Base-by-base conservation (phyloP, 768 basidiomycete species). In the Pleurotus cornucopiae region DNA sequence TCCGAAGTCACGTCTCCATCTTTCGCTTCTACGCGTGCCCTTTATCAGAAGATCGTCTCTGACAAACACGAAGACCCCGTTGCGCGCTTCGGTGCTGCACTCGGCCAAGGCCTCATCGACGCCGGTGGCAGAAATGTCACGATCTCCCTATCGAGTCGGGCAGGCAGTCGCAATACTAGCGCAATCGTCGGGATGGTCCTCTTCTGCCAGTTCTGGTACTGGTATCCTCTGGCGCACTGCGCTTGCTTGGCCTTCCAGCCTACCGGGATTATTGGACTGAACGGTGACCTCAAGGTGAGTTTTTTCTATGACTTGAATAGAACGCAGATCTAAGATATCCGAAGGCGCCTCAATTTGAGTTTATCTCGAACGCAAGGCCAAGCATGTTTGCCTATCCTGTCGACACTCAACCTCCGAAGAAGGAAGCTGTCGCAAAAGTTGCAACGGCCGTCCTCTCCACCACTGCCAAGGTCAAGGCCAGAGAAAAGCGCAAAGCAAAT, bases 131-230 rank as follows among this genome's bases (percentile, higher is more conserved):
- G 96, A 46, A 99, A 99, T 66, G 93, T 90, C 53, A 97, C 95
- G 9, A 94, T 99, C 67, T 93, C 85, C 65, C 74, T 98, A 55
- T 90, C 94, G 68, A 97, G 93, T 67, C 85, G 91, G 58, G 93
- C 93, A 1, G 97, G 97, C 6, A 94, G 89, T 61, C 82, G 84
- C 61, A 96, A 98, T 68, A 95, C 94, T 62, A 91, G 82, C 46
- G 94, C 96, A 2, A 91, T 98, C 60, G 93, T 98, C 34, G 97
- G 97, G n/a, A 94, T 98, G 89, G 86, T 90, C 14, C 73, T 99
- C 67, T 99, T 99, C 76, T 91, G 91, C 65, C 97, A 99, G 70
- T 98, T 99, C 74, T 99, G 97, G 97, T 98, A 98, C 69, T 99
- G 97, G 97, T 99, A 95, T 73, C 97, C 97, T 34, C 76, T 98